These are phyloP conservation scores for Fraxinus greggii DNA, from an alignment of 305 asterid species.

Conservation along the genomic window DNA sequence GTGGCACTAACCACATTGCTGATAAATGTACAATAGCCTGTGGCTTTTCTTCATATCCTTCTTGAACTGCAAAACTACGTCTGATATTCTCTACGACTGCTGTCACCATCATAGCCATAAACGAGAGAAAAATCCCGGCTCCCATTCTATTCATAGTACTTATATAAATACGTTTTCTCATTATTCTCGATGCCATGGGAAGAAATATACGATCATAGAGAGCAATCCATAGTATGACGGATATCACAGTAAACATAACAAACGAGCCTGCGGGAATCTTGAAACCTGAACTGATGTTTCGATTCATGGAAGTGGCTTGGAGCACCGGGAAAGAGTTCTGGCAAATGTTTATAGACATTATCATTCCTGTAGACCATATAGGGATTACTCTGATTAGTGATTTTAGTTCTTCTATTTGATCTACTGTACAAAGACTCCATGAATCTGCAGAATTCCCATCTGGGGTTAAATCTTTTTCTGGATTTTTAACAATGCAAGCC, in stretches of 20 bases:
- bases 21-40: conserved; percentile 34
- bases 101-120: conserved; percentile 44
- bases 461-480: conserved; percentile 35
- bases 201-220: conserved; percentile 58
- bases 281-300: conserved; percentile 40
- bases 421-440: conserved; percentile 72
- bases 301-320: conserved; percentile 69
- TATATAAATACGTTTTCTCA: conserved; percentile 38
- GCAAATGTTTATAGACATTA: conserved; percentile 55
- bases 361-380: conserved; percentile 73
- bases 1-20: conserved; percentile 69
- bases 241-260: conserved; percentile 32
- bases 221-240: conserved; percentile 54
- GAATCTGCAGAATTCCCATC: conserved; percentile 47
- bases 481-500: conserved; percentile 58
- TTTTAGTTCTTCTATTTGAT: conserved; percentile 83
- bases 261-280: conserved; percentile 77
- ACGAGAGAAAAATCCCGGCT: conserved; percentile 58
- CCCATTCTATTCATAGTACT: conserved; percentile 61
- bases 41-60: conserved; percentile 30
- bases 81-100: conserved; percentile 50
- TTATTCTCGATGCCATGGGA: conserved; percentile 56
- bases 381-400: conserved; percentile 60
- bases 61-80: conserved; percentile 29
- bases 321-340: conserved; percentile 60